Percentiles rank a stretch among this genome's conserved stretches.
These are phyloP conservation scores for Sphaerulina musiva DNA, from an alignment of 2,329 filamentous ascomycete species.

Conservation along the genomic window DNA sequence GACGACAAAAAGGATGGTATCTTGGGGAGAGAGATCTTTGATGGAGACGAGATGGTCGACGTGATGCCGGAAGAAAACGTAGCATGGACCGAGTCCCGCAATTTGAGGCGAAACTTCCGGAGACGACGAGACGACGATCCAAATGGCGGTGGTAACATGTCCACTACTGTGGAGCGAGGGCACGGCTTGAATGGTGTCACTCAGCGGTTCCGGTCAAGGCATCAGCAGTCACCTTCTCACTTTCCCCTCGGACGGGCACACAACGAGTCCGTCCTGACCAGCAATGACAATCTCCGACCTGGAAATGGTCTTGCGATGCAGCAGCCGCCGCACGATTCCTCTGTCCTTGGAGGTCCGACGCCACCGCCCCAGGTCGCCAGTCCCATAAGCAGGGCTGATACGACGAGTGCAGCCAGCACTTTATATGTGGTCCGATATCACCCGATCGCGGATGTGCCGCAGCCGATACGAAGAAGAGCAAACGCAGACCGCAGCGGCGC, in stretches of 20 bases:
- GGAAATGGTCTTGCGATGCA: constrained; percentile 3
- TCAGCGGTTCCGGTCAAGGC: constrained; percentile 25
- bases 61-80: constrained; percentile 54
- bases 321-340: neutral
- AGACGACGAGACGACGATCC: constrained; percentile 32
- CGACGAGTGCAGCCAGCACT: constrained; percentile 56
- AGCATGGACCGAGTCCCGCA: constrained; percentile 44
- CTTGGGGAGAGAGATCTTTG: constrained; percentile 81
- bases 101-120: constrained; percentile 29
- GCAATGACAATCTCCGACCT: constrained; percentile 7
- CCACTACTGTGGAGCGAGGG: constrained; percentile 23
- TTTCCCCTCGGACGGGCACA: constrained; percentile 33
- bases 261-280: constrained; percentile 20
- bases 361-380: constrained; percentile 46
- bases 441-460: constrained; percentile 45
- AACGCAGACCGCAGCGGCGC: constrained; percentile 17
- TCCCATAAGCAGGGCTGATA: constrained; percentile 55
- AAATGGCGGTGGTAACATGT: constrained; percentile 19
- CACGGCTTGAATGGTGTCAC: constrained; percentile 24
- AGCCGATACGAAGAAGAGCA: constrained; percentile 29
- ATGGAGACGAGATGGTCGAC: constrained; percentile 88
- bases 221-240: constrained; percentile 25
- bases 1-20: constrained; percentile 94
- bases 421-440: constrained; percentile 59
- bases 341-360: constrained; percentile 26